These are phyloP conservation scores for Trichoderma endophyticum DNA, from an alignment of 2,329 filamentous ascomycete species.

Conservation along the genomic window DNA sequence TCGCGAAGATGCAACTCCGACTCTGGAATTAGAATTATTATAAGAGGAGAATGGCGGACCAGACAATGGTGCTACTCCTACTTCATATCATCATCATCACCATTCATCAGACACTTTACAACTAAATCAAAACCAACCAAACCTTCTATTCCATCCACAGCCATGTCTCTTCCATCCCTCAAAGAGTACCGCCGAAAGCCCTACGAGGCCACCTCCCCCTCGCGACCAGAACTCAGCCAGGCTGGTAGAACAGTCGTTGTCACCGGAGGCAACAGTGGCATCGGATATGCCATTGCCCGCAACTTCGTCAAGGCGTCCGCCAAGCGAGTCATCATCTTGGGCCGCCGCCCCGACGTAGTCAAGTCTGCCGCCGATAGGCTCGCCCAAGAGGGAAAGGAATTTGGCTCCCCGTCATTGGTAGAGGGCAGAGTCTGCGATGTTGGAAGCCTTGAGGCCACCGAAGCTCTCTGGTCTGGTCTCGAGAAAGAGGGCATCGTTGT, in stretches of 20 bases:
- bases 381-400: conserved; percentile 19
- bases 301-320: conserved; percentile 46
- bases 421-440: conserved; percentile 27
- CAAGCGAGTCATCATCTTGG: conserved; percentile 37
- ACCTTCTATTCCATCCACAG: too few relatives aligned
- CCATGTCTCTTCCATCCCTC: conserved; percentile 9
- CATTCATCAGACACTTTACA: not conserved
- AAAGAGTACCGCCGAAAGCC: conserved; percentile 28
- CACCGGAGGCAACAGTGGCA: conserved; percentile 61
- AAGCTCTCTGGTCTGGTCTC: conserved; percentile 30
- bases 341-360: conserved; percentile 31
- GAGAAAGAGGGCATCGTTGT: conserved; percentile 24
- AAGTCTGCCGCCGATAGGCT: conserved; percentile 21
- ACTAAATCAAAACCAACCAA: not conserved
- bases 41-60: not conserved
- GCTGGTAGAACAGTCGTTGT: conserved; percentile 56
- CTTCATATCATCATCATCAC: not conserved
- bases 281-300: conserved; percentile 61
- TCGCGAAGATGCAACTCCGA: not conserved
- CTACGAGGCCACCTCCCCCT: conserved; percentile 38
- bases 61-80: accelerated
- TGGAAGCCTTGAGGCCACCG: conserved; percentile 22
- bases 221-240: conserved; percentile 39
- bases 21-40: not conserved
- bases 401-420: conserved; percentile 21